Conservation (phyloP, 2,329 filamentous ascomycete species). For the Sporothrix brasiliensis region DNA sequence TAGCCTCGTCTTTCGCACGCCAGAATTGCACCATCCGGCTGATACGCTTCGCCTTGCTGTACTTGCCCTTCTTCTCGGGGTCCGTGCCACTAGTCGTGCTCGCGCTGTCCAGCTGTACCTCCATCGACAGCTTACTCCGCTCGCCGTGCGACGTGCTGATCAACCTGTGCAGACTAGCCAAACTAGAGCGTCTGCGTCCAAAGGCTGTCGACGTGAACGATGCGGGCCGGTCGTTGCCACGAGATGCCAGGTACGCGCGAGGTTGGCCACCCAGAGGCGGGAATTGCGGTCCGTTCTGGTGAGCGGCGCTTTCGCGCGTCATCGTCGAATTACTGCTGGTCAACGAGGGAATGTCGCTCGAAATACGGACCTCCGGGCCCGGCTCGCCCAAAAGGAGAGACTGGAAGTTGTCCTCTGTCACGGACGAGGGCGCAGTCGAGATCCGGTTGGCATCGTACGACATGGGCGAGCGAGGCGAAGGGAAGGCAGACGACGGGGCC, state of each 20-base stretch:
- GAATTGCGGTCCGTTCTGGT: constrained; percentile 47
- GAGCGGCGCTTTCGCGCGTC: constrained; percentile 66
- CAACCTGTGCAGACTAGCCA: constrained; percentile 74
- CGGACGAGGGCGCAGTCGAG: constrained; percentile 74
- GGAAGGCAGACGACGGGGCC: constrained; percentile 61
- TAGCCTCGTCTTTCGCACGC: constrained; percentile 59
- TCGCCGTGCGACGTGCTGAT: constrained; percentile 76
- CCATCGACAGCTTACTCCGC: constrained; percentile 72
- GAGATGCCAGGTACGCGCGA: constrained; percentile 53
- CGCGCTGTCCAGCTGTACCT: constrained; percentile 58
- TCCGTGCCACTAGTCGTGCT: constrained; percentile 41
- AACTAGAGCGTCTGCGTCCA: constrained; percentile 71
- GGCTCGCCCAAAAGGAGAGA: constrained; percentile 74
- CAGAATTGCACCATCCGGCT: constrained; percentile 80
- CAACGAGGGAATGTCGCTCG: constrained; percentile 69
- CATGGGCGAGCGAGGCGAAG: constrained; percentile 70
- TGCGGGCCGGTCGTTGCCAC: constrained; percentile 59
- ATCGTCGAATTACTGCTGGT: constrained; percentile 78
- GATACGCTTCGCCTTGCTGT: constrained; percentile 68
- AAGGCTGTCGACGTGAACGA: constrained; percentile 65
- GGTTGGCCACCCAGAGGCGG: constrained; percentile 49
- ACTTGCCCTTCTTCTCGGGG: constrained; percentile 60
- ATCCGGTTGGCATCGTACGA: constrained; percentile 72
- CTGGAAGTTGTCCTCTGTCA: constrained; percentile 71
- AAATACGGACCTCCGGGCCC: constrained; percentile 71